A percentile compares a stretch with the other conserved stretches of the same genome.
Conservation (phyloP, 176 grass and related monocot genomes). For the Puccinellia tenuiflora region DNA sequence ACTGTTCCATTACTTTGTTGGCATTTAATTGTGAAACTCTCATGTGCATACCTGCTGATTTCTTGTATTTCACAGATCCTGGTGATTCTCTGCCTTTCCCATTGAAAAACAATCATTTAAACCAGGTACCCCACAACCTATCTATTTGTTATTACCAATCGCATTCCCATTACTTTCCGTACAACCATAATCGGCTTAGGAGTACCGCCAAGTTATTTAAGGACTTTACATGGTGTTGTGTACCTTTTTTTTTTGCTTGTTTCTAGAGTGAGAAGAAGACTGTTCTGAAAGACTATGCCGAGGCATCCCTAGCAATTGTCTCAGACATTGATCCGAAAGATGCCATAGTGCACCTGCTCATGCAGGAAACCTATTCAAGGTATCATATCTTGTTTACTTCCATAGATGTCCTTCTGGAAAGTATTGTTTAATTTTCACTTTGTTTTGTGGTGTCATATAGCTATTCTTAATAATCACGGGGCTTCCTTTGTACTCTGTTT, state of each 20-base stretch:
- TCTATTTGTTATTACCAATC: not conserved
- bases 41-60: not conserved
- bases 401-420: not conserved
- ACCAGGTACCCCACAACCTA: constrained; percentile 26
- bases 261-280: constrained; percentile 39
- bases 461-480: not conserved
- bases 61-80: constrained; percentile 24
- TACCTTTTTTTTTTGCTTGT: constrained; percentile 9
- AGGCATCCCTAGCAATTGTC: constrained; percentile 52
- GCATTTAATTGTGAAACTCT: too few relatives aligned
- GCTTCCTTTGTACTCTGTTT: not conserved
- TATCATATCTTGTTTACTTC: constrained; percentile 25
- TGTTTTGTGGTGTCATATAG: not conserved
- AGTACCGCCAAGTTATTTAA: constrained; percentile 22
- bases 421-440: not conserved
- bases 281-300: constrained; percentile 33
- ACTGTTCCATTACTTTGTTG: not conserved
- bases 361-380: constrained; percentile 89
- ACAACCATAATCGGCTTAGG: not conserved
- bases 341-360: constrained; percentile 70
- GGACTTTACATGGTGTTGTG: not conserved
- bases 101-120: not conserved
- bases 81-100: constrained; percentile 13
- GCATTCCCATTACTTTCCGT: not conserved
- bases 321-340: constrained; percentile 75